phyloP scores from a whole-genome alignment of 257 asterid genomes.

The Solanum neorickii region DNA sequence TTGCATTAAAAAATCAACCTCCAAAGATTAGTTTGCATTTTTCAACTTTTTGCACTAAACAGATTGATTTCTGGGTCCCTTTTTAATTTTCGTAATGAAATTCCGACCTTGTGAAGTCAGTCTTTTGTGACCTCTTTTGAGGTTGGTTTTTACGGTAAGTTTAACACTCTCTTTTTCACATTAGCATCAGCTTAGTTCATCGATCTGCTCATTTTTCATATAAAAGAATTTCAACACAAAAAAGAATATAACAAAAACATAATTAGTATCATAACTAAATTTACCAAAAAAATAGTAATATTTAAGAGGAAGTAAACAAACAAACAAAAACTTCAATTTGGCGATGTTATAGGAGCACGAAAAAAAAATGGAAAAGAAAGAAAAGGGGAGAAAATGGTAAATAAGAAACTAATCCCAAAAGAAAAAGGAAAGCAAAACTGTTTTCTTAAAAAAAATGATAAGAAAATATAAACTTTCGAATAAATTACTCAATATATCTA shows the following conservation, averaged over 20 bases:
- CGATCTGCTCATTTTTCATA: neutral
- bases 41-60: neutral
- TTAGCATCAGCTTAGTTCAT: neutral
- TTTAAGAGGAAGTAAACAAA: neutral
- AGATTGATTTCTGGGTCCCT: neutral
- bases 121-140: neutral
- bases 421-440: neutral
- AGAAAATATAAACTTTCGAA: neutral
- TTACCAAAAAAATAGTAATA: too few relatives aligned
- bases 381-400: neutral
- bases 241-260: neutral
- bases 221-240: neutral
- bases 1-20: neutral
- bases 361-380: neutral
- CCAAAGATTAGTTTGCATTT: neutral
- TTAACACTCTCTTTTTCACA: too few relatives aligned
- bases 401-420: neutral
- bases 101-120: neutral
- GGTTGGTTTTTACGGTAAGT: neutral
- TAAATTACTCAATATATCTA: neutral
- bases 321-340: neutral
- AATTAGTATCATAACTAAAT: too few relatives aligned
- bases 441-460: too few relatives aligned
- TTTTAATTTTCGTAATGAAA: neutral
- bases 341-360: neutral